Evolutionary conservation across 768 basidiomycete genomes (phyloP).

Genomic region (Lentinula sp.): DNA sequence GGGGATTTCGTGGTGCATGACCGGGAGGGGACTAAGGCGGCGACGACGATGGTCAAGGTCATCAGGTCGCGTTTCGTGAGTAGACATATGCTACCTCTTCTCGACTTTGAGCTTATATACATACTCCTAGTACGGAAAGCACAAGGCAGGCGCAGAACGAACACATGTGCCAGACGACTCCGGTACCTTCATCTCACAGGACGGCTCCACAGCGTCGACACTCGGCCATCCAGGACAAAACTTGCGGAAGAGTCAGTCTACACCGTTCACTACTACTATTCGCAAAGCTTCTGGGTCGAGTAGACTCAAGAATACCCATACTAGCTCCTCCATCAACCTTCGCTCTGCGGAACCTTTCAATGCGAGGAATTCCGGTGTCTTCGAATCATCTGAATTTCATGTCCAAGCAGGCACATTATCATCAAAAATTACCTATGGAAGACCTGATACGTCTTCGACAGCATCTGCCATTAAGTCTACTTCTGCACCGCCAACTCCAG

Average conservation of each 20-base stretch:
- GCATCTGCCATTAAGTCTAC: neutral
- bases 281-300: neutral
- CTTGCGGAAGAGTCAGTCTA: constrained; percentile 15
- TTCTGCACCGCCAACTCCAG: constrained; percentile 9
- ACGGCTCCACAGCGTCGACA: constrained; percentile 29
- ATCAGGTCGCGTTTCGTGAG: constrained; percentile 59
- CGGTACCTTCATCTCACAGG: constrained; percentile 23
- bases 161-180: constrained; percentile 22
- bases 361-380: neutral
- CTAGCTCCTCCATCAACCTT: constrained; percentile 1
- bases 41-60: constrained; percentile 44
- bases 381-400: neutral
- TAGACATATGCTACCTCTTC: constrained; percentile 8
- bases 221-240: constrained; percentile 14
- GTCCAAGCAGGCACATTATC: neutral
- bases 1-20: constrained; percentile 27
- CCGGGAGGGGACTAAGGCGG: constrained; percentile 21
- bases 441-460: neutral
- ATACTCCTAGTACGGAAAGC: constrained; percentile 39
- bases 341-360: neutral
- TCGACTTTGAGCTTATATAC: neutral
- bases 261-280: constrained; percentile 3
- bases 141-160: constrained; percentile 37
- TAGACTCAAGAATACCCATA: neutral
- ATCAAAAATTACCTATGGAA: neutral